Base-by-base conservation (phyloP, 148 eudicot species). In the Rhododendron henanense region DNA sequence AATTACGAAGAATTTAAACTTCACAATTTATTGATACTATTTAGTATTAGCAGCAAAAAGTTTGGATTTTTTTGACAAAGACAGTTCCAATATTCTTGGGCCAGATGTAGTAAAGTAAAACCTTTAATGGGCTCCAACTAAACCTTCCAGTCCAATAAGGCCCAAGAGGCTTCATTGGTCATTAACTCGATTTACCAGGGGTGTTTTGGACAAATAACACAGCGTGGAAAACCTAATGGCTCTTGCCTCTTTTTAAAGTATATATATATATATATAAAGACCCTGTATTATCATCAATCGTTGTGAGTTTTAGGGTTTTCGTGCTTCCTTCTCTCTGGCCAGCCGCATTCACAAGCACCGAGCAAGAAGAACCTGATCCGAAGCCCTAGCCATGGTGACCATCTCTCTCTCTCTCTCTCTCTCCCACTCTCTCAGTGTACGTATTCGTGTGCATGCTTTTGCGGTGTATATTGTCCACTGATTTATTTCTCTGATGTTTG, bases 341-440 rank as follows among this genome's bases (percentile, higher is more conserved):
- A 21, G 86, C 61, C 80, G 86, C 69, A 74, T 31, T 18, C 14
- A 0, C 57, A 74, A 84, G 74, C 50, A 39, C 33, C 31, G 73
- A 37, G 21, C 33, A 33, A 55, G 83, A 61, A 59, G 31, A 81
- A 37, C 51, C 15, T n/a, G 47, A 81, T 59, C 84, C 23, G 47
- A 59, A 82, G 31, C 81, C 86, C 41, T 33, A 84, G 35, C 50
- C 81, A 84, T 84, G 86, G 86, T 84, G 3, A 74, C n/a, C 35
- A 1, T 15, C 25, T 14, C 39, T 55, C 55, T 53, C 37, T 13
- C 8, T 35, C 4, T 48, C 13, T 67, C 19, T 37, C 8, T 35
- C n/a, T 5, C n/a, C 5, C 31, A 2, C 19, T 37, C 10, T 63
- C 44, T 65, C 41, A 10, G 1, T 55, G 6, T 37, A 53, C 37